These are phyloP conservation scores for Knoxia roxburghii DNA, from an alignment of 257 asterid species.

Conservation along the genomic window DNA sequence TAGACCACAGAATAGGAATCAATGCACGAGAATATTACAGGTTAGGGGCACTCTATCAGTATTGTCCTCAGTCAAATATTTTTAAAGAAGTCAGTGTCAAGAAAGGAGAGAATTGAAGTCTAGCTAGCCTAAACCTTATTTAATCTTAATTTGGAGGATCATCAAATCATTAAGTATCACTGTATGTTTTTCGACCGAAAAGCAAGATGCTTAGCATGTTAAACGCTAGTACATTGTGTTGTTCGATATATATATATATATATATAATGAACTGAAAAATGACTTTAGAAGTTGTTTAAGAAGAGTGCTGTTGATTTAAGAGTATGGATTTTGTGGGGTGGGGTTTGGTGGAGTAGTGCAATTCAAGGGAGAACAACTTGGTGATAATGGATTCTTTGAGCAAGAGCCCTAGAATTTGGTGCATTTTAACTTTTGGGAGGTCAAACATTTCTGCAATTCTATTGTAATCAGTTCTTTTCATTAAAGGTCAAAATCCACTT, in stretches of 20 bases:
- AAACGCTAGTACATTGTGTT: not conserved
- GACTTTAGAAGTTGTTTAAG: not conserved
- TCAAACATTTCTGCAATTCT: conserved; percentile 17
- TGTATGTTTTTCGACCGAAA: not conserved
- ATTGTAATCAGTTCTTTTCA: conserved; percentile 6
- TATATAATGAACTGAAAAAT: not conserved
- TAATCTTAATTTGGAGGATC: too few species aligned
- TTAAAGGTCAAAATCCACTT: conserved; percentile 20
- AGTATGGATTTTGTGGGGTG: not conserved
- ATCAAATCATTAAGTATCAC: not conserved
- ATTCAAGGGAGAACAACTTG: conserved; percentile 4
- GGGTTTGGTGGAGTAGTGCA: not conserved
- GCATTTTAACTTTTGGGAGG: conserved; percentile 4
- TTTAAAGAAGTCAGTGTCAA: not conserved
- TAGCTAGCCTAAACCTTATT: too few species aligned
- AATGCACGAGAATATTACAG: not conserved
- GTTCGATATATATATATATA: too few species aligned
- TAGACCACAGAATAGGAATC: not conserved
- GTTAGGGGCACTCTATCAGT: not conserved
- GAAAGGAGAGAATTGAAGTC: not conserved
- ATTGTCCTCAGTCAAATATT: not conserved
- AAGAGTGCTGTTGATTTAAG: too few species aligned
- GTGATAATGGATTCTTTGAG: conserved; percentile 11
- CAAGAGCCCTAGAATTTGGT: not conserved
- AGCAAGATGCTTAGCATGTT: not conserved